Base-by-base conservation (phyloP, 257 asterid species). In the Thymus mandschuricus region DNA sequence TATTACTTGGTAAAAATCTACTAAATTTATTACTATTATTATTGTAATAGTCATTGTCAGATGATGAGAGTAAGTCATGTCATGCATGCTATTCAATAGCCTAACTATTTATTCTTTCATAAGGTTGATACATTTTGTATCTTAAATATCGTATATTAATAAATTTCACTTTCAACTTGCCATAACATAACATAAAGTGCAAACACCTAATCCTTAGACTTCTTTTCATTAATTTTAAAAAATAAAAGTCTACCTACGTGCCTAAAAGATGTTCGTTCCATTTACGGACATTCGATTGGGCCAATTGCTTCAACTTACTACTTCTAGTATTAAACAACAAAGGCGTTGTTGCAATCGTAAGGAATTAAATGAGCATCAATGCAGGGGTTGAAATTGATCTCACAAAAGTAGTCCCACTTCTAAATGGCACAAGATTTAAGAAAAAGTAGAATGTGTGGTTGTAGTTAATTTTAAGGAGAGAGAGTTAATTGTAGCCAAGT, bases 221-320 rank as follows among this genome's bases (percentile, higher is more conserved):
- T 21, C 21, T 21, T 21, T 21, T 21, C 21, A 21, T 21, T 21
- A 21, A 21, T 21, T 59, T 59, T 35, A 33, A 59, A 7, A 59
- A 59, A 45, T 1, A 21, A 21, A 21, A 21, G 21, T 21, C 21
- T 21, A 21, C 21, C 27, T 10, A 59, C 64, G 45, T 59, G 64
- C 64, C 64, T 11, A 33, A 59, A 34, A 33, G 33, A 6, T 38
- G 34, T 59, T 11, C 28, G 34, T 59, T 28, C 5, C 64, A 38
- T 35, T 34, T 60, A 40, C n/a, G n/a, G 49, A 15, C 21, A 59
- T 59, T 59, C 7, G 43, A 59, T 33, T 60, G 49, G 31, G 38
- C 50, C 33, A 60, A 60, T 60, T 60, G 2, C 34, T 38, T 60
- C 49, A 60, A 60, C 66, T 60, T 35, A 21, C 21, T 21, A 21